Conservation (phyloP, 768 basidiomycete genomes). For the Melanogaster broomeanus region DNA sequence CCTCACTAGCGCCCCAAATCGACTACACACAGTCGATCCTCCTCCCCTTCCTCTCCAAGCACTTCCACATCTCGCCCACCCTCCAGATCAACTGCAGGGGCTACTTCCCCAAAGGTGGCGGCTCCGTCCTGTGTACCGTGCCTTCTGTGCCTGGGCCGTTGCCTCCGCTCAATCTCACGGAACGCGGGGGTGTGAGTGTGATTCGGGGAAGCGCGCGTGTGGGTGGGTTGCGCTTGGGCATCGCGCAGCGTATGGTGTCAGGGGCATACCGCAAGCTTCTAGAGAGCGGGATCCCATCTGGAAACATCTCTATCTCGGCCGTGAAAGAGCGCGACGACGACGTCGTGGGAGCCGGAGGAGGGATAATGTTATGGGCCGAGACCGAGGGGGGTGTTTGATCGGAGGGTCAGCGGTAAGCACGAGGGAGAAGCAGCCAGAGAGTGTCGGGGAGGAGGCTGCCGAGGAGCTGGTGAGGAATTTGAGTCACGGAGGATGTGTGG, state of each 20-base stretch:
- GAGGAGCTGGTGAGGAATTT: constrained; percentile 57
- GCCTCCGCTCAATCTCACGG: constrained; percentile 48
- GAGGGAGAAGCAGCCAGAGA: constrained; percentile 45
- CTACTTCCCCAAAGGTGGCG: constrained; percentile 76
- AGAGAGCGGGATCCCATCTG: constrained; percentile 31
- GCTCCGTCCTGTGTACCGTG: constrained; percentile 49
- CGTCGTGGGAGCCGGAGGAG: constrained; percentile 64
- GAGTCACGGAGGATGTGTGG: constrained; percentile 68
- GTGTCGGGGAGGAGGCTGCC: constrained; percentile 64
- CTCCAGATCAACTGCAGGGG: constrained; percentile 59
- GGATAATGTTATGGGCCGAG: constrained; percentile 76
- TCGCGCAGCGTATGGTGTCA: constrained; percentile 58
- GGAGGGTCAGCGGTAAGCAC: constrained; percentile 68
- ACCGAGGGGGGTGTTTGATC: constrained; percentile 66
- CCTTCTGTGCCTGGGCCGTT: constrained; percentile 42
- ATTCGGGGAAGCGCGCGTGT: constrained; percentile 65
- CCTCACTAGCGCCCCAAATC: constrained; percentile 68
- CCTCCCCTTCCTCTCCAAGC: constrained; percentile 63
- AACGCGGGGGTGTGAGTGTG: constrained; percentile 52
- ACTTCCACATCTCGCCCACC: constrained; percentile 47
- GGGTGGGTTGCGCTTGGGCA: constrained; percentile 56
- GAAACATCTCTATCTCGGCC: constrained; percentile 40
- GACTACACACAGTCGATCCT: constrained; percentile 70
- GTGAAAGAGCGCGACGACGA: constrained; percentile 45
- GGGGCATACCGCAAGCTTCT: constrained; percentile 52